Evolutionary conservation across 179 eudicot genomes (phyloP).

Genomic region (Actinidia polygama): DNA sequence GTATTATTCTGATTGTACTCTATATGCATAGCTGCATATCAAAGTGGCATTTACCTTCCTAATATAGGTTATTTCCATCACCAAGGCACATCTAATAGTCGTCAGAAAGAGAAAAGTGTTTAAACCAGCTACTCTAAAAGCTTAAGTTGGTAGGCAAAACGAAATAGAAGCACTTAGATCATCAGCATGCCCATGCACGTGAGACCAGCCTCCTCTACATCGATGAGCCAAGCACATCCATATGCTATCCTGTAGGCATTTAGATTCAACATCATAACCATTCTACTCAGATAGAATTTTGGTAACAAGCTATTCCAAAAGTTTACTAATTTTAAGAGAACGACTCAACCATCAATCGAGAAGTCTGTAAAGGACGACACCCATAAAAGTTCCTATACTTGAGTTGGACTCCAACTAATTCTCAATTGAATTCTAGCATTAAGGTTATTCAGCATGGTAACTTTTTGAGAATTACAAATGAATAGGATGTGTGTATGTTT

Average conservation of each 20-base stretch:
- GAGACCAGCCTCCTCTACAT: neutral
- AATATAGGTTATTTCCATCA: no score
- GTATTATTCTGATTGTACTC: no score
- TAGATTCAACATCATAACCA: neutral
- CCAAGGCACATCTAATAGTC: no score
- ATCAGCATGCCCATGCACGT: neutral
- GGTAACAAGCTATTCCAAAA: neutral
- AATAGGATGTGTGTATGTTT: neutral
- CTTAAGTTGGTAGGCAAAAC: neutral
- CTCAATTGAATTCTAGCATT: neutral
- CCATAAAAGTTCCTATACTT: no score
- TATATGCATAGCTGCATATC: no score
- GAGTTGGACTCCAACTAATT: neutral
- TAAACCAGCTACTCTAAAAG: neutral
- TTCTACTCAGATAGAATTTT: neutral
- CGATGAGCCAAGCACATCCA: neutral
- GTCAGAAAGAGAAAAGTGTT: no score
- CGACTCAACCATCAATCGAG: no score
- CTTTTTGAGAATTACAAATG: neutral
- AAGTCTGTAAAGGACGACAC: no score
- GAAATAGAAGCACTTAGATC: neutral
- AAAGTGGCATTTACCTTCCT: no score
- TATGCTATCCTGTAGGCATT: neutral
- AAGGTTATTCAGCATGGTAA: neutral
- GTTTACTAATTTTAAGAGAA: neutral